A percentile compares a stretch with the other conserved stretches of the same genome.
Evolutionary conservation across 2,329 filamentous ascomycete species (phyloP).

Genomic region (Cadophora sp.): DNA sequence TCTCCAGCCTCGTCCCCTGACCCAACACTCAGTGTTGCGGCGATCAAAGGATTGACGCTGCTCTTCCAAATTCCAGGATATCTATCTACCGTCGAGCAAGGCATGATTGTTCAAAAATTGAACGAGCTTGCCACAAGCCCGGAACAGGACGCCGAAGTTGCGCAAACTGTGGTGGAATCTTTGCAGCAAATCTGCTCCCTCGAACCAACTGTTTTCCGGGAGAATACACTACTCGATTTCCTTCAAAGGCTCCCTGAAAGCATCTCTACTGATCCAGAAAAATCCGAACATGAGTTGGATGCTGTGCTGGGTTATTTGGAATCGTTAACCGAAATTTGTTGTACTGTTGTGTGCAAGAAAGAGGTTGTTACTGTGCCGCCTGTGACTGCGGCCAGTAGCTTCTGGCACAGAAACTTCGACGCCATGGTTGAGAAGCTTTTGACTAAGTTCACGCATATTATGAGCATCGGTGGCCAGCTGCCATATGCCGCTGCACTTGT

Average conservation of each 20-base stretch:
- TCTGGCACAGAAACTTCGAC: constrained; percentile 38
- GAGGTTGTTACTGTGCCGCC: constrained; percentile 18
- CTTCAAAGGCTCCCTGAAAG: constrained; percentile 36
- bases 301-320: constrained; percentile 31
- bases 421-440: constrained; percentile 32
- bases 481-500: constrained; percentile 37
- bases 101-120: constrained; percentile 38
- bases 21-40: constrained; percentile 30
- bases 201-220: constrained; percentile 36
- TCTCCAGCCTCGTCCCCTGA: constrained; percentile 26
- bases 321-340: constrained; percentile 36
- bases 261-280: constrained; percentile 17
- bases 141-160: constrained; percentile 30
- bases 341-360: constrained; percentile 30
- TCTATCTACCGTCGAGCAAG: constrained; percentile 35
- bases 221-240: constrained; percentile 39
- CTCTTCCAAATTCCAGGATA: constrained; percentile 38
- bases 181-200: constrained; percentile 37
- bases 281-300: constrained; percentile 23
- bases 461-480: constrained; percentile 30
- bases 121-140: constrained; percentile 32
- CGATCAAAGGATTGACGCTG: constrained; percentile 39
- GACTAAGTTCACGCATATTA: constrained; percentile 14
- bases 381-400: constrained; percentile 16
- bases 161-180: constrained; percentile 32